Evolutionary conservation across 306 rosid genomes (phyloP).

Genomic region (Malus domestica): ASM211411v1 NC_041803.1:43286501-43287000

Average conservation of each 20-base stretch:
- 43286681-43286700: not conserved
- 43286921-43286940: conserved; percentile 4
- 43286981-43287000: not conserved
- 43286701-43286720: not conserved
- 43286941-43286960: not conserved
- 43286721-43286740: conserved; percentile 23
- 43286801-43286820: fast-evolving
- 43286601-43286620: conserved; percentile 20
- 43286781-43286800: not conserved
- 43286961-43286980: not conserved
- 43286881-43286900: not conserved
- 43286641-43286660: conserved; percentile 34
- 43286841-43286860: not conserved
- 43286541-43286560: conserved; percentile 10
- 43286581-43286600: conserved; percentile 35
- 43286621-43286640: conserved; percentile 52
- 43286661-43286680: not conserved
- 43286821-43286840: not conserved
- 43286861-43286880: not conserved
- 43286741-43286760: conserved; percentile 8
- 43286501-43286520: not conserved
- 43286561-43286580: conserved; percentile 12
- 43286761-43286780: not conserved
- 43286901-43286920: conserved; percentile 3
- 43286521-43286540: not conserved